These are phyloP conservation scores for Rugosomyces carneus DNA, from an alignment of 1,284 basidiomycete genomes.

Conservation along the genomic window DNA sequence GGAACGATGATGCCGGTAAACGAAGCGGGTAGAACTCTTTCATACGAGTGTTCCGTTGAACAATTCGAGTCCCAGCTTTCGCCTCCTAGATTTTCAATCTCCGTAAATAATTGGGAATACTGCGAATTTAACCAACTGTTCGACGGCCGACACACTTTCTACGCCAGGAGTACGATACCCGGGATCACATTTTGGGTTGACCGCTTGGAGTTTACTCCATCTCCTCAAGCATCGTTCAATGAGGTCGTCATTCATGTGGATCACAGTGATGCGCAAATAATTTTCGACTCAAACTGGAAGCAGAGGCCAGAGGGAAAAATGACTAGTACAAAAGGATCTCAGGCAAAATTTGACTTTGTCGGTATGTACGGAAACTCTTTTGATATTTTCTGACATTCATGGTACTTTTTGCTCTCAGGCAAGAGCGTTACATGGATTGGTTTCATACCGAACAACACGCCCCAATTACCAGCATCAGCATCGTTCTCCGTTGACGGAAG, in stretches of 20 bases:
- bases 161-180: constrained; percentile 18
- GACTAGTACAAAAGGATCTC: constrained; percentile 16
- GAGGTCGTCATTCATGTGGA: constrained; percentile 17
- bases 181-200: constrained; percentile 24
- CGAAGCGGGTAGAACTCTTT: neutral
- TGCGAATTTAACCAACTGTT: constrained; percentile 17
- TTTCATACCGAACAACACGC: constrained; percentile 3
- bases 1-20: neutral
- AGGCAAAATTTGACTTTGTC: constrained; percentile 21
- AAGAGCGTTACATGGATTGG: constrained; percentile 12
- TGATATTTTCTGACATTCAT: neutral
- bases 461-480: neutral
- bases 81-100: constrained; percentile 2
- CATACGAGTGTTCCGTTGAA: neutral
- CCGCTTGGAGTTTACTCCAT: constrained; percentile 23
- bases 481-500: constrained; percentile 14
- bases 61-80: neutral
- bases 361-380: constrained; percentile 16
- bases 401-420: neutral
- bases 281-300: constrained; percentile 20
- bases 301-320: constrained; percentile 15
- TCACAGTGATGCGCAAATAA: constrained; percentile 17
- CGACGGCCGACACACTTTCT: constrained; percentile 20
- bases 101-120: constrained; percentile 22
- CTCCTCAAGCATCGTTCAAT: constrained; percentile 11